Conservation (phyloP, 805 yeast genomes). For the Kuraishia piskuri region DNA sequence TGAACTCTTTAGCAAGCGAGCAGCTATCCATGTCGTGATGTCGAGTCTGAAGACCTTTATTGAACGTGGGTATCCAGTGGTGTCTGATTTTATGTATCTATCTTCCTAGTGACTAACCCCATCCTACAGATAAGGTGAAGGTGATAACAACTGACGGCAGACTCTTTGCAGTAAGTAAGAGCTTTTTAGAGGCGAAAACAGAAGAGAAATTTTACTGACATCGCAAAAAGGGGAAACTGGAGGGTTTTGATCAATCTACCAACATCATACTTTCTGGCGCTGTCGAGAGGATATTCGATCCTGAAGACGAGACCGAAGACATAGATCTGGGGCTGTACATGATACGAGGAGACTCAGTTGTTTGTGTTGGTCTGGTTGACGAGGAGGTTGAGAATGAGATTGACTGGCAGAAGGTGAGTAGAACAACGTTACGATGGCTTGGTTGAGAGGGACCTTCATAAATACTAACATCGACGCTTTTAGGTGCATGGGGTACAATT, state of each 20-base stretch:
- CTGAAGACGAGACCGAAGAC: conserved; percentile 28
- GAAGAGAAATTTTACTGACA: conserved; percentile 2
- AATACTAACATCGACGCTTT: background rate
- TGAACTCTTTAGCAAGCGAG: too few relatives aligned
- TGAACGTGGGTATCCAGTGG: conserved; percentile 12
- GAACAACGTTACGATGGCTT: background rate
- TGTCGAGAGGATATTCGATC: conserved; percentile 39
- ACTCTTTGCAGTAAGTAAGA: conserved; percentile 23
- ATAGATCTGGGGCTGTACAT: conserved; percentile 38
- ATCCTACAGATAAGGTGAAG: conserved; percentile 37
- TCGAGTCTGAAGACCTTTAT: conserved; percentile 18
- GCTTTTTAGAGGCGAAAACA: background rate
- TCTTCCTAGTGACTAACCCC: too few relatives aligned
- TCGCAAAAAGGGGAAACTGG: conserved; percentile 29
- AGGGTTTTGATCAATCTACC: conserved; percentile 59
- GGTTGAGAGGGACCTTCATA: background rate
- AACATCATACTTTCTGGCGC: conserved; percentile 48
- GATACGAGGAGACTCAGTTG: conserved; percentile 52
- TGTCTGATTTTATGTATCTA: background rate
- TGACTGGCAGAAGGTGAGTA: conserved; percentile 27
- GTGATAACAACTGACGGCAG: conserved; percentile 52
- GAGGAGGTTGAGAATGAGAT: conserved; percentile 28
- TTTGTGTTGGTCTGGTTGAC: conserved; percentile 47
- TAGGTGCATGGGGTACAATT: conserved; percentile 13
- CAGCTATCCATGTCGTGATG: conserved; percentile 6